These are phyloP conservation scores for Myriosclerotinia scirpicola DNA, from an alignment of 2,329 filamentous ascomycete genomes.

Conservation along the genomic window DNA sequence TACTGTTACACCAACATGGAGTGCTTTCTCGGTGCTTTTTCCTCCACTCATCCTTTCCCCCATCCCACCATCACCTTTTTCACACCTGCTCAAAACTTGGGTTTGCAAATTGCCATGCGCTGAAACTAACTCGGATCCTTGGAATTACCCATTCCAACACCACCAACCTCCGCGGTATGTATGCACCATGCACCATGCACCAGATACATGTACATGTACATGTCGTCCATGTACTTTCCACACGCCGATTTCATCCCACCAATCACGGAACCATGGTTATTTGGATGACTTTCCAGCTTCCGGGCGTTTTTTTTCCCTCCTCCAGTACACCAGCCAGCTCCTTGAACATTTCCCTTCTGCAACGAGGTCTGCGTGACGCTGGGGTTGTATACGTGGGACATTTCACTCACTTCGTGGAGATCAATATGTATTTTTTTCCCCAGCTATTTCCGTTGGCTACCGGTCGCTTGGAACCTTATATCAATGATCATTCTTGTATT, in stretches of 20 bases:
- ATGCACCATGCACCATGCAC: too few relatives aligned
- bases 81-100: too few relatives aligned
- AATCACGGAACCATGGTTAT: not conserved
- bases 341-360: not conserved
- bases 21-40: too few relatives aligned
- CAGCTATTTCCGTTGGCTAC: slow-evolving; percentile 5
- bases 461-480: slow-evolving; percentile 3
- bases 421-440: not conserved
- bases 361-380: not conserved
- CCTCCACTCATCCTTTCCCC: too few relatives aligned
- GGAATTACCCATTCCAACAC: too few relatives aligned
- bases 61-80: too few relatives aligned
- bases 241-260: not conserved
- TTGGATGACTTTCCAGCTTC: not conserved
- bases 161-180: too few relatives aligned
- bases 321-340: not conserved
- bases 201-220: too few relatives aligned
- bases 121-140: too few relatives aligned
- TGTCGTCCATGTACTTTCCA: slow-evolving; percentile 5
- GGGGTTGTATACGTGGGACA: slow-evolving; percentile 3
- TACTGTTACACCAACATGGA: too few relatives aligned
- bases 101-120: too few relatives aligned
- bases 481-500: slow-evolving; percentile 8
- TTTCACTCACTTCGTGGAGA: slow-evolving; percentile 7
- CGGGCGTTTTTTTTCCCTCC: not conserved